Base-by-base conservation (phyloP, 2,329 filamentous ascomycete genomes). In the Fusarium albosuccineum region DNA sequence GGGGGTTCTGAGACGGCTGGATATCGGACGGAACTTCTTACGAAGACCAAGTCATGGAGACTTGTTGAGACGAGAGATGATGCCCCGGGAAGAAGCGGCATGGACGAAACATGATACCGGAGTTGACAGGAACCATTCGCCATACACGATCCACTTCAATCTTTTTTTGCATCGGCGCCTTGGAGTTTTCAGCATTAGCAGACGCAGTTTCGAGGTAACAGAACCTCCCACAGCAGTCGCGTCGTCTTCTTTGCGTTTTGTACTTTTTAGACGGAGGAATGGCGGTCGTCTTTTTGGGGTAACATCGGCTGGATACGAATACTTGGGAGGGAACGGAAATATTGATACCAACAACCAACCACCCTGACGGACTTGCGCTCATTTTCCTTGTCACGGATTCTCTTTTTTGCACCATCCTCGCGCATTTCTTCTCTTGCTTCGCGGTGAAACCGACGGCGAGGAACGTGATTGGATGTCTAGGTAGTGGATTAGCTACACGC, bases 171-270 rank as follows among this genome's bases (percentile, higher is more conserved):
- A 74, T 51, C 63, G 72, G 72, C 72, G 72, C 61, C 57, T 58
- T 46, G 72, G 72, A 74, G 72, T 72, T 73, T 66, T 62, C 58
- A 69, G 70, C 63, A 72, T 71, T 46, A 52, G 42, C 61, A 65
- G 59, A 45, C 48, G 54, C 57, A 60, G 37, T 53, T 67, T 27
- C 63, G 65, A 68, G 66, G 54, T 17, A 27, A 5, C 44, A 49
- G 30, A 56, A 33, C 44, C 62, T 54, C 52, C 52, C 57, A 58
- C 41, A 16, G 59, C 16, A 36, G 54, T 40, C 56, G 11, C 33
- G 9, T 11, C n/a, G 22, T 62, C 45, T 14, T 68, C 57, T 55
- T 44, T 41, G 55, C 22, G 60, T 49, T 57, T 51, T 64, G 57
- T 48, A 22, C 50, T 63, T 64, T 40, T 48, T 72, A 73, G 70